Base-by-base conservation (phyloP, 805 yeast species). In the Candida tammaniensis region DNA sequence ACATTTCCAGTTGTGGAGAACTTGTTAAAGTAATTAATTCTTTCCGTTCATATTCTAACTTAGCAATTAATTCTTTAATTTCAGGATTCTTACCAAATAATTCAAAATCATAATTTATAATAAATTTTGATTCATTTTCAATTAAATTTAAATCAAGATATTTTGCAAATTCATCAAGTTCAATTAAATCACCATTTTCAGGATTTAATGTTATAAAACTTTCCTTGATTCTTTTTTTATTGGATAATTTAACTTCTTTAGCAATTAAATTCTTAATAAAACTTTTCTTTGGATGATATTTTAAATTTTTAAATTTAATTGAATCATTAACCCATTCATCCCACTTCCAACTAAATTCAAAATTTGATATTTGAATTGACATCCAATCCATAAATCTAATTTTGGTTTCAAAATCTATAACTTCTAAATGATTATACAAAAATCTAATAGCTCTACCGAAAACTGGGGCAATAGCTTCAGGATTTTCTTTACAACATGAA, bases 261-360 rank as follows among this genome's bases (percentile, higher is more conserved):
- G 80, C 75, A 40, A 93, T 80, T 43, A 89, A 68, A 59, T 88
- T 88, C 46, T 72, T 77, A 40, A 91, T 78, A 46, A 91, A 82
- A 29, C 73, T 75, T 42, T 76, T 70, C 46, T 77, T 78, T 9
- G 97, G 96, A 52, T 86, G 89, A 49, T 75, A 78, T 21, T 64
- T 55, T 22, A 72, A 63, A 8, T 66, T 57, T 6, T 64, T 59
- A 30, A 66, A 70, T 29, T 55, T 57, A n/a, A 54, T 48, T 0
- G 81, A 70, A 48, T 80, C 85, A 2, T 58, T 61, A 17, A 72
- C 76, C 98, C 98, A 93, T 57, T 89, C 98, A 43, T 76, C 78
- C 98, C 98, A 93, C 54, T 88, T 87, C 99, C 99, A 93, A 23
- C 89, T 86, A 61, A 86, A 93, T 38, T 84, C 88, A 58, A 91